These are phyloP conservation scores for Spatholobus suberectus DNA, from an alignment of 306 rosid species.

Conservation along the genomic window DNA sequence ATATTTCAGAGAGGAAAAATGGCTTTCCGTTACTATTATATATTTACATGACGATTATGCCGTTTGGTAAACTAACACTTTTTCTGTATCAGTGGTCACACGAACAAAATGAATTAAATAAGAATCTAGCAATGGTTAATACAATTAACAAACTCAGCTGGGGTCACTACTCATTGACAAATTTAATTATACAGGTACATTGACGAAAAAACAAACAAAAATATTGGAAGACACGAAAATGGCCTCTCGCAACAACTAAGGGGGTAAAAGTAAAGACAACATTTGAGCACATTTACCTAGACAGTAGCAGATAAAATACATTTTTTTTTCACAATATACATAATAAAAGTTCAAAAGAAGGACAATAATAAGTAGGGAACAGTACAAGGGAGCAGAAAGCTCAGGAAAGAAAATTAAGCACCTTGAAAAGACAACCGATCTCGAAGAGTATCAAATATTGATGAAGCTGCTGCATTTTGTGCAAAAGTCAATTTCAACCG, in stretches of 20 bases:
- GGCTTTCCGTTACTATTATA: background rate
- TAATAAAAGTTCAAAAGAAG: constrained; percentile 8
- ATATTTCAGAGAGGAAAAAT: background rate
- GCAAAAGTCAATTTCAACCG: constrained; percentile 81
- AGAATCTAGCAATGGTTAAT: background rate
- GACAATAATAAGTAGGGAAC: background rate
- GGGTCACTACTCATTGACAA: constrained; percentile 34
- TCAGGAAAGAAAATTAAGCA: constrained; percentile 46
- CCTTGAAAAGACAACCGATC: constrained; percentile 85
- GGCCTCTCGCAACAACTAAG: constrained; percentile 12
- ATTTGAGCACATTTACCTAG: constrained; percentile 21
- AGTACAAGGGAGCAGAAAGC: background rate
- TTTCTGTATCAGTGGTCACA: background rate
- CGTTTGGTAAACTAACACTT: background rate
- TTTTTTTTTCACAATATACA: constrained; percentile 49
- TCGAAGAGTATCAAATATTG: constrained; percentile 88
- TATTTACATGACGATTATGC: background rate
- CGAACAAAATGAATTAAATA: background rate
- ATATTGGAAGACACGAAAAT: constrained; percentile 28
- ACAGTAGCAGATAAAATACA: constrained; percentile 45
- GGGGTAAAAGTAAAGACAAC: background rate
- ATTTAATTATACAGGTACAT: constrained; percentile 21
- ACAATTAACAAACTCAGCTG: constrained; percentile 26
- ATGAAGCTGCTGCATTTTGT: constrained; percentile 82
- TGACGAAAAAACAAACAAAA: constrained; percentile 15